Base-by-base conservation (phyloP, 805 yeast species). In the Saturnispora hagleri region DNA sequence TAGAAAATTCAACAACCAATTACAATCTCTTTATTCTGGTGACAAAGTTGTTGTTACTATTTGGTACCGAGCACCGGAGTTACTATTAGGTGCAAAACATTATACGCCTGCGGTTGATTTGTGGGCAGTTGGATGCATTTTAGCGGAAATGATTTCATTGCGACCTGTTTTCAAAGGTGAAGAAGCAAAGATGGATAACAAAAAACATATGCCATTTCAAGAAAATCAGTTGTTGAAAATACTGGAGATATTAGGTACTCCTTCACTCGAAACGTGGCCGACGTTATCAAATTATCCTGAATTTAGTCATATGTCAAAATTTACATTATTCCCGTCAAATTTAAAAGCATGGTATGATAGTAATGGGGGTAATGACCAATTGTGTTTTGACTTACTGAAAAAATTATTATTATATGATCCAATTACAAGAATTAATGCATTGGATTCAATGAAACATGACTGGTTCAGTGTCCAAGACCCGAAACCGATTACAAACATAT, bases 91-190 rank as follows among this genome's bases (percentile, higher is more conserved):
- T 0, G 89, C 95, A 2, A 74, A 96, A 40, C 96, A 90, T 68
- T 90, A 90, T 63, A 84, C 97, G 0, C 90, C 96, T 1, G 89
- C 96, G 0, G 82, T 93, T 47, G 96, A 93, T 69, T 66, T 87
- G 35, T 90, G 98, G 98, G 96, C 98, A 0, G 88, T 87, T 4
- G 98, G 98, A 0, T 90, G 97, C 65, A 90, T 90, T 4, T 71
- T 91, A 58, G 98, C 97, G 0, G 99, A 93, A 64, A 70, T 93
- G 48, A 71, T 93, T 13, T 87, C 96, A 1, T 69, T 93, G 33
- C 71, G 96, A 59, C 99, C 99, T 0, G 83, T 93, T 9, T 93
- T 93, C 71, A 93, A 93, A 66, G 99, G 99, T 50, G 99, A 93
- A 68, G 99, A 93, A 63, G 93, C 96, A 13, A 91, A 91, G 60